These are phyloP conservation scores for Pueraria montana DNA, from an alignment of 306 rosid genomes.

Conservation along the genomic window DNA sequence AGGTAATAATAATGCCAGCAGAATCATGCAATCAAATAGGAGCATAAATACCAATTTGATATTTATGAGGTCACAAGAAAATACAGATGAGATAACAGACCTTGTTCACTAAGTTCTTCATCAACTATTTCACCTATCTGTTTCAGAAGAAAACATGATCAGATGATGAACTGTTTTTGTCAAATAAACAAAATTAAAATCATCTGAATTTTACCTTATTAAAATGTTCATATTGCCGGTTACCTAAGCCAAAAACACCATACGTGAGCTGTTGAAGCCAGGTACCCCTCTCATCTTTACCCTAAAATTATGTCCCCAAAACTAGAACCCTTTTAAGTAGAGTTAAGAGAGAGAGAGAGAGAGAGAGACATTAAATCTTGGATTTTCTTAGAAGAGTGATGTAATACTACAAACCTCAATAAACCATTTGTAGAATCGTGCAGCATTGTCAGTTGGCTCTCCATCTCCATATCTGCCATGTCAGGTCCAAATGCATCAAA, in stretches of 20 bases:
- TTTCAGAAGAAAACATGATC: constrained; percentile 34
- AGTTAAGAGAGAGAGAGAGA: constrained; percentile 19
- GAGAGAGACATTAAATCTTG: background rate
- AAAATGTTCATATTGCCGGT: constrained; percentile 80
- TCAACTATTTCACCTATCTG: constrained; percentile 74
- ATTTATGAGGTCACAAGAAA: background rate
- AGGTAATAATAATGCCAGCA: background rate
- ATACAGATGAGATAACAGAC: constrained; percentile 44
- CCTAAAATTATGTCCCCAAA: constrained; percentile 55
- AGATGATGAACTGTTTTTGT: background rate
- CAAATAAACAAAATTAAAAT: constrained; percentile 21
- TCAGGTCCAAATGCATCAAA: constrained; percentile 37
- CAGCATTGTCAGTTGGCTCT: constrained; percentile 86
- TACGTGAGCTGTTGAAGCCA: constrained; percentile 73
- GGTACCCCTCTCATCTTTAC: constrained; percentile 56
- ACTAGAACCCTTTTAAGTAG: background rate
- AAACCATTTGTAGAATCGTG: constrained; percentile 76
- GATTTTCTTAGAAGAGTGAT: constrained; percentile 6
- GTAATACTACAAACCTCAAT: constrained; percentile 66
- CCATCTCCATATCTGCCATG: constrained; percentile 79
- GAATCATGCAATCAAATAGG: constrained; percentile 3
- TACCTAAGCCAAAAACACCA: constrained; percentile 79
- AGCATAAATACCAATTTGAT: constrained; percentile 4
- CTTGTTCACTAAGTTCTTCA: constrained; percentile 66
- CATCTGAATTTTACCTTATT: constrained; percentile 61